Evolutionary conservation across 495 filamentous ascomycete genomes (phyloP).

Genomic region (Jackrogersella minutella): DNA sequence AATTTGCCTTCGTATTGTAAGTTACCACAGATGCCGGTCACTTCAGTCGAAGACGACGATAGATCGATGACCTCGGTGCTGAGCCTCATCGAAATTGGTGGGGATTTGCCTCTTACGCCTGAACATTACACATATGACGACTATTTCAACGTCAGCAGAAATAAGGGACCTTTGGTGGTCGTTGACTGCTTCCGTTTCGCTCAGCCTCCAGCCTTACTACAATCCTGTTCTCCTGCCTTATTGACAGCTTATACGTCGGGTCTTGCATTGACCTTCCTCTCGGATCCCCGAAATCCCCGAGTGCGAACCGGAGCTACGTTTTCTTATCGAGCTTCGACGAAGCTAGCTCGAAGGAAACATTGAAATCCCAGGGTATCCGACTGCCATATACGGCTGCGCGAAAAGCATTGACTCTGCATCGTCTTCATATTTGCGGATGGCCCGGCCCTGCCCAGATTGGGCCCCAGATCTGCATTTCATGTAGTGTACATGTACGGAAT

Average conservation of each 20-base stretch:
- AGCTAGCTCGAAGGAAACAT: conserved; percentile 12
- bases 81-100: conserved; percentile 14
- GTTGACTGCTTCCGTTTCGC: conserved; percentile 22
- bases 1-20: conserved; percentile 1
- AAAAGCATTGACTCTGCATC: conserved; percentile 11
- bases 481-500: conserved; percentile 10
- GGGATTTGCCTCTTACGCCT: background rate
- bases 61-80: background rate
- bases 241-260: background rate
- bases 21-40: background rate
- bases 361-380: conserved; percentile 11
- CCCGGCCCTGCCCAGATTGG: conserved; percentile 15
- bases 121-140: conserved; percentile 1
- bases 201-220: conserved; percentile 38
- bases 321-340: conserved; percentile 16
- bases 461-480: conserved; percentile 7
- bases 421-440: conserved; percentile 10
- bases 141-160: conserved; percentile 7
- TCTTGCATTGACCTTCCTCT: conserved; percentile 4
- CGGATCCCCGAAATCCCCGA: conserved; percentile 29
- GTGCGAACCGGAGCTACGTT: conserved; percentile 11
- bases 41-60: background rate
- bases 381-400: conserved; percentile 2
- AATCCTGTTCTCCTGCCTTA: conserved; percentile 15
- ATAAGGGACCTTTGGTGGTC: background rate